Evolutionary conservation across 345 rosid genomes (phyloP).

Genomic region (Erodium maritimum): DNA sequence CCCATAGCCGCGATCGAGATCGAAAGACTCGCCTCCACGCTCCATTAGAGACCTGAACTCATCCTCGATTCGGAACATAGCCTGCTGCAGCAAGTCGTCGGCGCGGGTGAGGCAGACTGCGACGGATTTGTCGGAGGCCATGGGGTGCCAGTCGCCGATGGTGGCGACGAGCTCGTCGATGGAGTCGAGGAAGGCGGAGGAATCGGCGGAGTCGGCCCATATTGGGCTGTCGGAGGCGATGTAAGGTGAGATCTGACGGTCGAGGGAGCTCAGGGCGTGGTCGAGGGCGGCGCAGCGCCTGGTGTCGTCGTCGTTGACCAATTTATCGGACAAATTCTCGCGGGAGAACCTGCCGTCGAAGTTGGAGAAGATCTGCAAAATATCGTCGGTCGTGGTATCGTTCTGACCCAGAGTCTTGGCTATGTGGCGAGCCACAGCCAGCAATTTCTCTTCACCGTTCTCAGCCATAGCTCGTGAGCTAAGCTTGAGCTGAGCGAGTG

Average conservation of each 20-base stretch:
- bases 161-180: constrained; percentile 51
- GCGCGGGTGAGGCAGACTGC: constrained; percentile 52
- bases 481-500: too few relatives aligned
- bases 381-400: constrained; percentile 76
- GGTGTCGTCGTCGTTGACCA: constrained; percentile 30
- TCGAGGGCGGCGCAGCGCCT: constrained; percentile 35
- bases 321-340: constrained; percentile 45
- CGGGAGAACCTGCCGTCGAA: constrained; percentile 87
- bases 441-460: constrained; percentile 85
- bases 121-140: constrained; percentile 37
- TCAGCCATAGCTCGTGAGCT: constrained; percentile 13
- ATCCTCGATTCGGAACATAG: constrained; percentile 68
- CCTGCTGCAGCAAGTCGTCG: constrained; percentile 67
- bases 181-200: constrained; percentile 62
- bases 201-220: constrained; percentile 76
- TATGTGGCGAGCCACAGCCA: constrained; percentile 85
- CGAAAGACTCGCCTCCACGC: constrained; percentile 56
- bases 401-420: constrained; percentile 82
- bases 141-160: constrained; percentile 41
- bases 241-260: constrained; percentile 68
- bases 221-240: constrained; percentile 51
- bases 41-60: constrained; percentile 77
- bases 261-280: constrained; percentile 35
- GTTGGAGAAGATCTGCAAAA: constrained; percentile 81
- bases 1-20: constrained; percentile 15